These are phyloP conservation scores for Colletotrichum destructivum DNA, from an alignment of 2,329 filamentous ascomycete genomes.

Conservation along the genomic window DNA sequence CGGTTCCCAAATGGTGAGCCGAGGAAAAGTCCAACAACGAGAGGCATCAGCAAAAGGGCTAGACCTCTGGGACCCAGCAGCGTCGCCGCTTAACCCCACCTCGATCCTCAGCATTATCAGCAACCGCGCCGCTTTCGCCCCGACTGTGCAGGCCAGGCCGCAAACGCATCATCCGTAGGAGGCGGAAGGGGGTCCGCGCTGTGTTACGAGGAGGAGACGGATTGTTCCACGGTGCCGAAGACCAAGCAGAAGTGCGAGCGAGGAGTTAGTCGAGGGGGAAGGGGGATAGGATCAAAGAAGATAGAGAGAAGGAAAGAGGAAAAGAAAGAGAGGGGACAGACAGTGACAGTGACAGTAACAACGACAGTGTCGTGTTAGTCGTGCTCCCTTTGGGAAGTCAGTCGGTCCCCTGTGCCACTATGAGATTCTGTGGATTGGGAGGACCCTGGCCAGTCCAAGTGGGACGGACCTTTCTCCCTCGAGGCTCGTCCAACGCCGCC, in stretches of 20 bases:
- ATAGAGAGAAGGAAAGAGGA: not conserved
- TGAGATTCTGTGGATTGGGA: constrained; percentile 32
- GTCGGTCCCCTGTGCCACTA: constrained; percentile 19
- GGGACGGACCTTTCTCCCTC: not conserved
- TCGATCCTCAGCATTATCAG: not conserved
- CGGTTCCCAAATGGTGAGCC: not conserved
- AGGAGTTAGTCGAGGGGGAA: too few relatives aligned
- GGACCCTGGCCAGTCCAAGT: constrained; percentile 28
- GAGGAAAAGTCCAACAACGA: not conserved
- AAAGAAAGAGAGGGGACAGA: not conserved
- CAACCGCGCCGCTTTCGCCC: not conserved
- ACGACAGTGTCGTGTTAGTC: not conserved
- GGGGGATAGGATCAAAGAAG: too few relatives aligned
- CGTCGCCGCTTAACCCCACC: constrained; percentile 19
- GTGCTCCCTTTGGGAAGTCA: not conserved
- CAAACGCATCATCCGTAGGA: not conserved
- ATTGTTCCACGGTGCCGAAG: not conserved
- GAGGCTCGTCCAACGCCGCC: constrained; percentile 1
- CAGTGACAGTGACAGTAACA: not conserved
- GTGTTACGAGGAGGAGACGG: not conserved
- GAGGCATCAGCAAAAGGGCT: not conserved
- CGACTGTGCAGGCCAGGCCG: not conserved
- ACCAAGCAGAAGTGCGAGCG: not conserved
- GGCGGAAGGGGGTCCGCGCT: not conserved
- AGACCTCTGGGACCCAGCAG: constrained; percentile 16